These are phyloP conservation scores for Annulohypoxylon nitens DNA, from an alignment of 495 filamentous ascomycete species.

Conservation along the genomic window DNA sequence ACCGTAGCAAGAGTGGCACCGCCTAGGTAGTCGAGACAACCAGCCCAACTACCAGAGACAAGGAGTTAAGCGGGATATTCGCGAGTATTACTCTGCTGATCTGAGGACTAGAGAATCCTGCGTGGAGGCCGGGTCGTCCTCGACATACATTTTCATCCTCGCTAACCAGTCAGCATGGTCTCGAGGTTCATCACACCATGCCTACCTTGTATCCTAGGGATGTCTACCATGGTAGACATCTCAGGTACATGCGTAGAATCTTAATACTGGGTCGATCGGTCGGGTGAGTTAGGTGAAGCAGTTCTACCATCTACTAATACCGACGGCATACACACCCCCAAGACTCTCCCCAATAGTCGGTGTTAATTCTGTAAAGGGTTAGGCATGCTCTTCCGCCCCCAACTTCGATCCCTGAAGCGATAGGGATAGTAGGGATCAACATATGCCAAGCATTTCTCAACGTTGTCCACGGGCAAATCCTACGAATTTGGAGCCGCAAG, in stretches of 20 bases:
- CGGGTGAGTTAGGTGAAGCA: not conserved
- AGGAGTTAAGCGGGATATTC: not conserved
- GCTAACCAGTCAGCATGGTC: slow-evolving; percentile 17
- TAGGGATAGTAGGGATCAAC: slow-evolving; percentile 22
- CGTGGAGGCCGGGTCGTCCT: not conserved
- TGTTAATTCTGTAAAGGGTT: slow-evolving; percentile 5
- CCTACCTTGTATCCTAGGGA: not conserved
- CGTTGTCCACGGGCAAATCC: slow-evolving; percentile 19
- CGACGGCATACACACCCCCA: not conserved
- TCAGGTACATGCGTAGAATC: slow-evolving; percentile 1
- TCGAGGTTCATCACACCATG: slow-evolving; percentile 2
- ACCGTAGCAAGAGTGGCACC: slow-evolving; percentile 5
- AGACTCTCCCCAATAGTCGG: not conserved
- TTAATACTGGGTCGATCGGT: not conserved
- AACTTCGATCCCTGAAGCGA: slow-evolving; percentile 9
- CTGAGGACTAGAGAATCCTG: slow-evolving; percentile 1
- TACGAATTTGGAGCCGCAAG: slow-evolving; percentile 21
- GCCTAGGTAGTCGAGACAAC: slow-evolving; percentile 5
- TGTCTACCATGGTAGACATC: slow-evolving; percentile 7
- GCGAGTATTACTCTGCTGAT: slow-evolving; percentile 16
- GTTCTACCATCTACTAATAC: not conserved
- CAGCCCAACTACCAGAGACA: not conserved
- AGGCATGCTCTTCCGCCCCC: slow-evolving; percentile 4
- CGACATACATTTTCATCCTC: slow-evolving; percentile 7
- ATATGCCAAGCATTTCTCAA: slow-evolving; percentile 23